Percentiles rank a stretch among this genome's conserved stretches.
phyloP scores from a whole-genome alignment of 106 monocot species.

The Iris macrosiphon region DNA sequence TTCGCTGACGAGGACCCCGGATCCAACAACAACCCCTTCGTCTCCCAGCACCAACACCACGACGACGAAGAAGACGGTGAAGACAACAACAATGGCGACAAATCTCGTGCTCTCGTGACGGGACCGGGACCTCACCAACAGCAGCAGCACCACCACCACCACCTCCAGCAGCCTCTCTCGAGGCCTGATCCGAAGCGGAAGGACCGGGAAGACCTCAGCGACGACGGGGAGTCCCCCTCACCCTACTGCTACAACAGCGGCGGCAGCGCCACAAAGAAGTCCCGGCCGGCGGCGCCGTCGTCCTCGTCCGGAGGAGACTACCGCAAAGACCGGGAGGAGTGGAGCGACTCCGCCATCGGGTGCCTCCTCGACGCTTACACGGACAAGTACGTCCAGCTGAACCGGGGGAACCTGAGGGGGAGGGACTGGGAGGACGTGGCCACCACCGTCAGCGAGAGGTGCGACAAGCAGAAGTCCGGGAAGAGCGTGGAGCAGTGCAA shows the following conservation, averaged over 20 bases:
- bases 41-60: slow-evolving; percentile 4
- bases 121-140: slow-evolving; percentile 2
- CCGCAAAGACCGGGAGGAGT: slow-evolving; percentile 96
- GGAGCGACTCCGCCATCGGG: slow-evolving; percentile 91
- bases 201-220: slow-evolving; percentile 72
- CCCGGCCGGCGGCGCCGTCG: slow-evolving; percentile 10
- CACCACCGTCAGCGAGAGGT: slow-evolving; percentile 61
- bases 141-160: slow-evolving; percentile 13
- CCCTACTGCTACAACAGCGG: slow-evolving; percentile 24
- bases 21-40: too few relatives aligned
- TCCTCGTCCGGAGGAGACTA: slow-evolving; percentile 49
- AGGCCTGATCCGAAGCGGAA: slow-evolving; percentile 29
- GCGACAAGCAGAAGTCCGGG: slow-evolving; percentile 62
- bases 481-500: slow-evolving; percentile 99
- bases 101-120: slow-evolving; percentile 6
- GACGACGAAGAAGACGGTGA: slow-evolving; percentile 4
- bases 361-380: slow-evolving; percentile 89
- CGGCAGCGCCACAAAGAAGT: slow-evolving; percentile 35
- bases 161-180: not conserved
- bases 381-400: slow-evolving; percentile 86
- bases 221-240: slow-evolving; percentile 74
- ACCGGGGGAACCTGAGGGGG: slow-evolving; percentile 86
- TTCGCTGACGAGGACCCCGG: slow-evolving; percentile 10
- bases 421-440: slow-evolving; percentile 99
- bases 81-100: slow-evolving; percentile 2